These are phyloP conservation scores for Protomyces inundatus DNA, from an alignment of 1,139 yeast species.

Conservation along the genomic window DNA sequence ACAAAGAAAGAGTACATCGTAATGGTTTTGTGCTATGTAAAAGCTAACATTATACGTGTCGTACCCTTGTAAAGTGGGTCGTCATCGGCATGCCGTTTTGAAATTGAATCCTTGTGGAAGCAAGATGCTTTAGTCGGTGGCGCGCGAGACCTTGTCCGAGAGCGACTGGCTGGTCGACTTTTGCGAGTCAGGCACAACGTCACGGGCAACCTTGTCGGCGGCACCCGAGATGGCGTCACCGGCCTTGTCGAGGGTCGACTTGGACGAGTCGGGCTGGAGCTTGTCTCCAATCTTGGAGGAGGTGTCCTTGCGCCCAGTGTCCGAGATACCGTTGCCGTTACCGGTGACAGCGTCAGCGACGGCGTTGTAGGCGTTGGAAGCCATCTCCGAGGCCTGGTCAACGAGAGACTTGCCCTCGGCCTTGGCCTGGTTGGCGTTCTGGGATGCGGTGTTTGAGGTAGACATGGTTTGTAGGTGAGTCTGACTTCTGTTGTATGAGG, in stretches of 20 bases:
- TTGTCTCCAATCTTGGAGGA: conserved; percentile 7
- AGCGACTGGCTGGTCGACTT: conserved; percentile 16
- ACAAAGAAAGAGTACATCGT: neutral
- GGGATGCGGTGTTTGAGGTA: neutral
- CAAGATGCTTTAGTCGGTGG: neutral
- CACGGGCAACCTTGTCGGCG: conserved; percentile 18
- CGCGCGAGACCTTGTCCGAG: conserved; percentile 11
- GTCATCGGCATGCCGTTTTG: too few relatives aligned
- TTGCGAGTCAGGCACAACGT: conserved; percentile 7
- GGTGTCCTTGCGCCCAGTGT: conserved; percentile 21
- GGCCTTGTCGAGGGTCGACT: conserved; percentile 24
- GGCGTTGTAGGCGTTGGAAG: conserved; percentile 2
- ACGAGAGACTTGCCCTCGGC: neutral
- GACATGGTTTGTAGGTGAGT: neutral
- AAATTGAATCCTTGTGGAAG: neutral
- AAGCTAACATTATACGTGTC: too few relatives aligned
- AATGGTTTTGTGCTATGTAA: too few relatives aligned
- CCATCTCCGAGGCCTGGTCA: neutral
- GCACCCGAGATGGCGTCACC: conserved; percentile 13
- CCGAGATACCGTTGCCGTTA: conserved; percentile 6
- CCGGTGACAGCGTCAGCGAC: neutral
- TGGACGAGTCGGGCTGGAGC: conserved; percentile 15
- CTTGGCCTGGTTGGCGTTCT: neutral
- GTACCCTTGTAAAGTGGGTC: too few relatives aligned
- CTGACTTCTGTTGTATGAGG: neutral